These are phyloP conservation scores for Colletotrichum sp. DNA, from an alignment of 2,329 filamentous ascomycete genomes.

Conservation along the genomic window DNA sequence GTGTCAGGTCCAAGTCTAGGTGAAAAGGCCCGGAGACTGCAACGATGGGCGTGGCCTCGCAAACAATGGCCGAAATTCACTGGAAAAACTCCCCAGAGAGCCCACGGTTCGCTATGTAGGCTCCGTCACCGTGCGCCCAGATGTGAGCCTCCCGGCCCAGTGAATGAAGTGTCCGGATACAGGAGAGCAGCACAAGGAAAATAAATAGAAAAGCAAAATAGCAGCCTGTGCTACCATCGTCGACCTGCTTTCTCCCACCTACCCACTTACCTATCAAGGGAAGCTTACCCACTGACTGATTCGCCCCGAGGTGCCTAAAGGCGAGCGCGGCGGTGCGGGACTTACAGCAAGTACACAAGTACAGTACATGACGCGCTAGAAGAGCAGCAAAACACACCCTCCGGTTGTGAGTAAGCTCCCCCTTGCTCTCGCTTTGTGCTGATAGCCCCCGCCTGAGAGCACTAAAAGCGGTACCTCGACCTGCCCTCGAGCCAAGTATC, in stretches of 20 bases:
- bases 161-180: background rate
- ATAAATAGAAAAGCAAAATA: background rate
- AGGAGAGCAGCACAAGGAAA: background rate
- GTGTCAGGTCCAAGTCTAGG: background rate
- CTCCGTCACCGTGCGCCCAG: background rate
- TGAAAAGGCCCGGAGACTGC: background rate
- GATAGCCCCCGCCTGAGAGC: background rate
- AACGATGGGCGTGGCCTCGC: background rate
- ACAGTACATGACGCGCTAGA: conserved; percentile 3
- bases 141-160: background rate
- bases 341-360: conserved; percentile 7
- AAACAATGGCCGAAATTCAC: background rate
- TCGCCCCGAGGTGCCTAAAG: conserved; percentile 12
- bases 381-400: background rate
- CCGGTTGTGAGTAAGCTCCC: conserved; percentile 16
- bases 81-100: background rate
- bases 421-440: conserved; percentile 7
- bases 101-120: background rate
- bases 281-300: conserved; percentile 17
- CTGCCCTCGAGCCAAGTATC: conserved; percentile 7
- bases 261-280: conserved; percentile 15
- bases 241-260: background rate
- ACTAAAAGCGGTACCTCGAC: background rate
- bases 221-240: background rate
- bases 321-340: conserved; percentile 15